phyloP scores from a whole-genome alignment of 176 grass and related monocot genomes.

The Zoysia japonica region DNA sequence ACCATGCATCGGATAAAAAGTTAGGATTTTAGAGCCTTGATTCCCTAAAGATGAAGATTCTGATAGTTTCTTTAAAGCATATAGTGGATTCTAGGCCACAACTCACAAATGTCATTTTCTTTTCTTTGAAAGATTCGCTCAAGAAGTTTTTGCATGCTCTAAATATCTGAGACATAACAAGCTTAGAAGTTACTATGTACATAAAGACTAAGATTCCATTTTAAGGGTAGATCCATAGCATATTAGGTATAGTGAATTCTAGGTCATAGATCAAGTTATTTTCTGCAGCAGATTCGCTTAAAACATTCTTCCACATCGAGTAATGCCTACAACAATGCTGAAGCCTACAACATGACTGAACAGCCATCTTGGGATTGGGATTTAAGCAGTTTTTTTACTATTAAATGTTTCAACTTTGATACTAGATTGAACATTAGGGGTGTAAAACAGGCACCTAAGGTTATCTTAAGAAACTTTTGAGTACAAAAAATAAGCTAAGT shows the following conservation, averaged over 20 bases:
- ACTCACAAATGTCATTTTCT: too few relatives aligned
- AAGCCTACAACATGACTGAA: too few relatives aligned
- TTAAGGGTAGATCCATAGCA: slow-evolving; percentile 15
- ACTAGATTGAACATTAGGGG: not conserved
- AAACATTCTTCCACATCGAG: not conserved
- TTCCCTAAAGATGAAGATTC: slow-evolving; percentile 37
- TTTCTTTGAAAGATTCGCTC: too few relatives aligned
- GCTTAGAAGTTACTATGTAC: not conserved
- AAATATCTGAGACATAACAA: too few relatives aligned
- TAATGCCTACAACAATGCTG: too few relatives aligned
- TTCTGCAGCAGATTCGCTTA: not conserved
- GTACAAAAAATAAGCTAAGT: too few relatives aligned
- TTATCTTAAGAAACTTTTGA: too few relatives aligned
- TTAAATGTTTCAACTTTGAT: too few relatives aligned
- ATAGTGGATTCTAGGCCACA: too few relatives aligned
- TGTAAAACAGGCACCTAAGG: too few relatives aligned
- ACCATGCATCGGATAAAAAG: slow-evolving; percentile 25
- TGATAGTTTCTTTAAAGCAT: not conserved
- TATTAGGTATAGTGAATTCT: not conserved
- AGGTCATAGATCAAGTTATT: not conserved
- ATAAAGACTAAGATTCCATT: slow-evolving; percentile 16
- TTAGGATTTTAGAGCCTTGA: slow-evolving; percentile 1
- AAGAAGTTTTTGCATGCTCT: not conserved
- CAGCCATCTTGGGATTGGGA: too few relatives aligned
- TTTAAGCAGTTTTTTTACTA: too few relatives aligned